These are phyloP conservation scores for Alnus glutinosa DNA, from an alignment of 306 rosid genomes.

Conservation along the genomic window DNA sequence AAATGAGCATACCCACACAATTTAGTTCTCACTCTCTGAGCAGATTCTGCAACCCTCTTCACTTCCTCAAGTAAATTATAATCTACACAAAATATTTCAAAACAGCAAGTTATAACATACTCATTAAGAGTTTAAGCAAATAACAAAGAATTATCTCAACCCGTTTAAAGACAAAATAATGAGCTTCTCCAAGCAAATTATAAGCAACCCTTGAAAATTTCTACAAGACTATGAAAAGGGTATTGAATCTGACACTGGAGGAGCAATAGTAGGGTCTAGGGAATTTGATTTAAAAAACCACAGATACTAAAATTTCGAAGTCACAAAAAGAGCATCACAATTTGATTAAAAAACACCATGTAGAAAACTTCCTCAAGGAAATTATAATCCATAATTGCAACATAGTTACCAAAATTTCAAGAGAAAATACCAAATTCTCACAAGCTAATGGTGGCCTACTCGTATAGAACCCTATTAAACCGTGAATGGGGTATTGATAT, in stretches of 20 bases:
- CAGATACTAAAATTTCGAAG: background rate
- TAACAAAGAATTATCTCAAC: background rate
- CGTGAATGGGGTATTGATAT: background rate
- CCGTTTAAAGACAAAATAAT: background rate
- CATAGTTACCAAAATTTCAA: background rate
- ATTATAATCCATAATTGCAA: background rate
- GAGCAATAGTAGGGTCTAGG: background rate
- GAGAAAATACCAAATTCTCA: background rate
- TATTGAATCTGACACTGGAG: background rate
- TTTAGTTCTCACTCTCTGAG: slow-evolving; percentile 67
- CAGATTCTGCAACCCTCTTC: slow-evolving; percentile 85
- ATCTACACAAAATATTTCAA: slow-evolving; percentile 42
- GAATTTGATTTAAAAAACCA: background rate
- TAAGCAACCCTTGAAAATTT: background rate
- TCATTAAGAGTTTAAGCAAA: background rate
- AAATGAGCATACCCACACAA: slow-evolving; percentile 48
- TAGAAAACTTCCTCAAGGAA: background rate
- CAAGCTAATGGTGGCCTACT: background rate
- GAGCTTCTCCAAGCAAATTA: background rate
- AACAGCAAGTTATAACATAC: background rate
- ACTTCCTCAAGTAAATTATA: slow-evolving; percentile 83
- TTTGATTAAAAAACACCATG: background rate
- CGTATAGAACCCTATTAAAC: background rate
- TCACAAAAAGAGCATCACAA: background rate
- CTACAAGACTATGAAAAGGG: background rate